Percentiles rank a stretch among this genome's conserved stretches.
Evolutionary conservation across 2,329 filamentous ascomycete species (phyloP).

Genomic region (Venturia asperata): DNA sequence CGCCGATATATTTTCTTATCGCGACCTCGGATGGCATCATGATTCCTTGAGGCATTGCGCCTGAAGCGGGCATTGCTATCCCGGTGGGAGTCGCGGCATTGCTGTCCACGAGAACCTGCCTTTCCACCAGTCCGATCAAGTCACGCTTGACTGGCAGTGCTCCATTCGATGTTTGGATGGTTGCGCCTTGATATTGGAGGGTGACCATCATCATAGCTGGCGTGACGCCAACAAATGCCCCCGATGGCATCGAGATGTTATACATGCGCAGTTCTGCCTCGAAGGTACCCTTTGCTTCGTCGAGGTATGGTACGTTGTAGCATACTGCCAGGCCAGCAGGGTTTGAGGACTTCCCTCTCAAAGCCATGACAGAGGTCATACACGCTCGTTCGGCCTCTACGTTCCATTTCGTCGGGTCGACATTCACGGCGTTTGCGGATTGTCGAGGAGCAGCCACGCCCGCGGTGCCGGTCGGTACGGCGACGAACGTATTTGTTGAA

Average conservation of each 20-base stretch:
- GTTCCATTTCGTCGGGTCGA: conserved; percentile 27
- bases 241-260: conserved; percentile 54
- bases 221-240: conserved; percentile 38
- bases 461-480: conserved; percentile 10
- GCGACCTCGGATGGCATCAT: conserved; percentile 42
- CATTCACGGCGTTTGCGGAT: conserved; percentile 5
- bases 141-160: conserved; percentile 28
- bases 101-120: conserved; percentile 17
- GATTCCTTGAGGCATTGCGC: conserved; percentile 23
- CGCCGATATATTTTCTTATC: conserved; percentile 61
- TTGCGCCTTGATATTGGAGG: conserved; percentile 37
- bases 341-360: conserved; percentile 55
- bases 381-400: conserved; percentile 48
- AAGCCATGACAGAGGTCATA: conserved; percentile 45
- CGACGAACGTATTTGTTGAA: conserved; percentile 9
- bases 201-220: conserved; percentile 36
- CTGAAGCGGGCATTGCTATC: conserved; percentile 21
- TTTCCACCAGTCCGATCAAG: conserved; percentile 24
- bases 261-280: conserved; percentile 71
- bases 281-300: conserved; percentile 62
- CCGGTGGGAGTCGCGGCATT: conserved; percentile 13
- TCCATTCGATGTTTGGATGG: conserved; percentile 34
- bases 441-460: conserved; percentile 17
- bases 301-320: conserved; percentile 70
- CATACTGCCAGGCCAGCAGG: conserved; percentile 72